Base-by-base conservation (phyloP, 2,329 filamentous ascomycete genomes). In the Rhinocladiella mackenziei region DNA sequence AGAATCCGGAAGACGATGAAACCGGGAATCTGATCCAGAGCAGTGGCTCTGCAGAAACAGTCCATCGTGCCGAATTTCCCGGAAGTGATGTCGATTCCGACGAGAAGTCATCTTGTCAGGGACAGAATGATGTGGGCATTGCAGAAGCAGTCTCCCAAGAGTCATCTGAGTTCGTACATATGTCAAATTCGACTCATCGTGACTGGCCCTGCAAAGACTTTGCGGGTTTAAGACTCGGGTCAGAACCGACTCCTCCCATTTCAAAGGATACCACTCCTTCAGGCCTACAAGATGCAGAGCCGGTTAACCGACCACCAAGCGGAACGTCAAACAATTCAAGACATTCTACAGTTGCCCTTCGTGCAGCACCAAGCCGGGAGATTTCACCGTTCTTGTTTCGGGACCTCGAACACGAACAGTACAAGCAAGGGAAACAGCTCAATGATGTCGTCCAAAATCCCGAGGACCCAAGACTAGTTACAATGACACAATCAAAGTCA, bases 181-280 rank as follows among this genome's bases (percentile, higher is more conserved):
- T n/a, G 30, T 30, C 32, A 22, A 20, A 20, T 8, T 39, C 23
- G 3, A 29, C 15, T 9, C 42, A 53, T 4, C 25, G 42, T 11
- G 50, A 53, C 35, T 53, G 50, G 50, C 50, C 45, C 26, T 35
- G 43, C 30, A 49, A 53, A 33, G 50, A 53, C 14, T 53, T 53
- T 43, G 45, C 43, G 9, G 22, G 33, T 7, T 41, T 53, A 39
- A 49, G 43, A 4, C 3, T 41, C 4, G 29, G 15, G 23, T 15
- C 36, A 14, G 36, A 29, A n/a, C 8, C 32, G 10, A 15, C 29
- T 7, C 13, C 38, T 23, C n/a, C 35, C 7, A 5, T 23, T 34
- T 20, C 31, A 18, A 25, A 34, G 25, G 28, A 37, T 9, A 25
- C n/a, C 17, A 30, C 7, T 15, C 25, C 36, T 22, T n/a, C 34